Percentiles rank a stretch among this genome's conserved stretches.
phyloP scores from a whole-genome alignment of 257 asterid species.

The Nicotiana knightiana region DNA sequence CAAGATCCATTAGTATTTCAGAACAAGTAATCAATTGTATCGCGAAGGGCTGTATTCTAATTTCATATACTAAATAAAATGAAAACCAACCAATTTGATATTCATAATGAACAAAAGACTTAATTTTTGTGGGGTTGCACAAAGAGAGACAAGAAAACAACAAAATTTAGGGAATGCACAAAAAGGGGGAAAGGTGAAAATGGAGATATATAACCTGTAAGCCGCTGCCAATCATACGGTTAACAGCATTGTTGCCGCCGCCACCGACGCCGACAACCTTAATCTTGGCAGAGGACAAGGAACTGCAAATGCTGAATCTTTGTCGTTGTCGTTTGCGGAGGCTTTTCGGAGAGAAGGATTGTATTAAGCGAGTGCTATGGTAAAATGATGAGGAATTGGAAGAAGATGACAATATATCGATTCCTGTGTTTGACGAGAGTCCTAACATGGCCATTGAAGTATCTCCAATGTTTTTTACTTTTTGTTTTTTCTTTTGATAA shows the following conservation, averaged over 20 bases:
- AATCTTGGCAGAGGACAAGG: constrained; percentile 71
- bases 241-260: constrained; percentile 95
- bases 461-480: neutral
- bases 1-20: neutral
- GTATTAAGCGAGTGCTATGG: constrained; percentile 15
- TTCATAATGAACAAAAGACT: no score
- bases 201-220: constrained; percentile 34
- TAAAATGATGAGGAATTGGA: constrained; percentile 31
- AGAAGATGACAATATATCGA: constrained; percentile 32
- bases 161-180: neutral
- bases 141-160: neutral
- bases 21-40: neutral
- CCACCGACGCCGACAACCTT: constrained; percentile 97
- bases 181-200: no score
- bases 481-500: neutral
- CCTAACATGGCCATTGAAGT: constrained; percentile 45
- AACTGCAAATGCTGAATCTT: constrained; percentile 39
- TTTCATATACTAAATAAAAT: neutral
- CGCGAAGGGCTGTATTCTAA: neutral
- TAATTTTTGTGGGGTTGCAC: neutral
- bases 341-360: constrained; percentile 32
- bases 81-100: neutral
- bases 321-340: constrained; percentile 37
- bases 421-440: constrained; percentile 30
- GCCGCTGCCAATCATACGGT: constrained; percentile 95